These are phyloP conservation scores for Tirmania nivea DNA, from an alignment of 495 filamentous ascomycete species.

Conservation along the genomic window DNA sequence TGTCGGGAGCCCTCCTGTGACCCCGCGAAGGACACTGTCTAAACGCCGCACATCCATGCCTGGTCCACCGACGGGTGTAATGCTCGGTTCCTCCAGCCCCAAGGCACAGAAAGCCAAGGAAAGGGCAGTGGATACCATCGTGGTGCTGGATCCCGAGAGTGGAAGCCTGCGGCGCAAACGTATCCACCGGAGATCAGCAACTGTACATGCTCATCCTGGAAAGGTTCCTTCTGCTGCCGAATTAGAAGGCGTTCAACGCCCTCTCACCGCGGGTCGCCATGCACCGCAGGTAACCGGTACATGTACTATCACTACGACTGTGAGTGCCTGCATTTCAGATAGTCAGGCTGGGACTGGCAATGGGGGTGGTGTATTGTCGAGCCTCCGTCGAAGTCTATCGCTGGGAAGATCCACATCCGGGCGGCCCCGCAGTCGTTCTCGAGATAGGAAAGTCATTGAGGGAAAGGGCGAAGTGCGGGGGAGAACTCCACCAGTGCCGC, in stretches of 20 bases:
- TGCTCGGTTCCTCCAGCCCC: too few relatives aligned
- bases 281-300: too few relatives aligned
- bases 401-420: not conserved
- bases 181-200: not conserved
- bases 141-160: not conserved
- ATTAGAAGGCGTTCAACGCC: too few relatives aligned
- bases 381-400: not conserved
- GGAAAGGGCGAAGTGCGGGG: not conserved
- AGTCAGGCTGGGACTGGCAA: too few relatives aligned
- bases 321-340: too few relatives aligned
- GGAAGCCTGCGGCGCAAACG: not conserved
- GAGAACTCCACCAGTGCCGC: not conserved
- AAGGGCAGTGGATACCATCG: not conserved
- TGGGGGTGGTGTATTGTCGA: not conserved
- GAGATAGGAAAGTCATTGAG: not conserved
- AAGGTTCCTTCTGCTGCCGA: too few relatives aligned
- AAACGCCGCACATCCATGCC: not conserved
- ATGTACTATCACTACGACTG: too few relatives aligned
- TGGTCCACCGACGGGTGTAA: not conserved
- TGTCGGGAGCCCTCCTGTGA: not conserved
- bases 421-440: not conserved
- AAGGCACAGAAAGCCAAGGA: too few relatives aligned
- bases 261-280: too few relatives aligned
- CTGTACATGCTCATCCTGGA: not conserved
- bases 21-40: not conserved